Evolutionary conservation across 371 early-diverging fungal genomes (phyloP).

Genomic region (Lichtheimia corymbifera): DNA sequence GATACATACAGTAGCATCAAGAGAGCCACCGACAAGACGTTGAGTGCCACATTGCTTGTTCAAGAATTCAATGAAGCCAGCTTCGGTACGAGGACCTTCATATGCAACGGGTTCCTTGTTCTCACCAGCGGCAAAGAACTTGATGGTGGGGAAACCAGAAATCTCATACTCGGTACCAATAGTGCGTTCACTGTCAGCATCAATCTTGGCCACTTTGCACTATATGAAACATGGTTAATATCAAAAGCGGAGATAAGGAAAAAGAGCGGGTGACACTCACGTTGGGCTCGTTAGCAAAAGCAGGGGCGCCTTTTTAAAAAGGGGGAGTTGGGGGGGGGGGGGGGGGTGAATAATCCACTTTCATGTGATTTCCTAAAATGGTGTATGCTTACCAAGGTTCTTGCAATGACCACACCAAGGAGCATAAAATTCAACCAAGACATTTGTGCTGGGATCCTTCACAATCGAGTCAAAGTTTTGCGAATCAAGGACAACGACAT

Average conservation of each 20-base stretch:
- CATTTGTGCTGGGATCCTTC: conserved; percentile 61
- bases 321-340: conserved; percentile 51
- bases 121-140: conserved; percentile 81
- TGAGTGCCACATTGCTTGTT: conserved; percentile 87
- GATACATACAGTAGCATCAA: conserved; percentile 46
- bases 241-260: background rate
- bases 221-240: conserved; percentile 7
- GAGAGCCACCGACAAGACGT: conserved; percentile 78
- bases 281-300: conserved; percentile 50
- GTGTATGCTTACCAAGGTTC: conserved; percentile 46
- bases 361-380: too few relatives aligned
- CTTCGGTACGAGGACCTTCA: conserved; percentile 77
- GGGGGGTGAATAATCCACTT: background rate
- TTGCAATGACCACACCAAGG: conserved; percentile 91
- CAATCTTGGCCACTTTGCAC: conserved; percentile 88
- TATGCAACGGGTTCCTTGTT: conserved; percentile 71
- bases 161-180: conserved; percentile 66
- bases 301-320: conserved; percentile 60
- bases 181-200: conserved; percentile 71
- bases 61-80: conserved; percentile 84
- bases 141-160: conserved; percentile 82
- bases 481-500: conserved; percentile 63
- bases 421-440: conserved; percentile 85
- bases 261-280: conserved; percentile 19
- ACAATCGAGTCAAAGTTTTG: conserved; percentile 71